These are phyloP conservation scores for Exophiala calicioides DNA, from an alignment of 2,329 filamentous ascomycete genomes.

Conservation along the genomic window DNA sequence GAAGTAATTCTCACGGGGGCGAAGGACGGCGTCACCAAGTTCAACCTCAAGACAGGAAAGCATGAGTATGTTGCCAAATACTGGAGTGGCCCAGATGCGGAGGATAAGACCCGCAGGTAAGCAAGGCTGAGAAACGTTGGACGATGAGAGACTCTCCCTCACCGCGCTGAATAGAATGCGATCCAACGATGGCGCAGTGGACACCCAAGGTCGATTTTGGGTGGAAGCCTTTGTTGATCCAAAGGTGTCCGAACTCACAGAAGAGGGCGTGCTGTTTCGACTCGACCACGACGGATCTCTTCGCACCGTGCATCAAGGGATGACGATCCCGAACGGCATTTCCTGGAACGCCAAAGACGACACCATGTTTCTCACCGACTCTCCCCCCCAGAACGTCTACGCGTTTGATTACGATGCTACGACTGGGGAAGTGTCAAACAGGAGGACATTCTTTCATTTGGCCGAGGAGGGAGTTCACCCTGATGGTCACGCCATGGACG, in stretches of 20 bases:
- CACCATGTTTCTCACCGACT: conserved; percentile 82
- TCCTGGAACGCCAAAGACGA: conserved; percentile 74
- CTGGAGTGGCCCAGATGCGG: conserved; percentile 54
- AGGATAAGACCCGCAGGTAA: conserved; percentile 50
- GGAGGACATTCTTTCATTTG: conserved; percentile 72
- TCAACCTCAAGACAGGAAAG: conserved; percentile 63
- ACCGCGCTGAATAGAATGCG: conserved; percentile 47
- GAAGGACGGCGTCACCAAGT: conserved; percentile 78
- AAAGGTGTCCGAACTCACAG: conserved; percentile 54
- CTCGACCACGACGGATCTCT: conserved; percentile 64
- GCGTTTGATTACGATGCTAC: conserved; percentile 70
- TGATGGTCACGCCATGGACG: conserved; percentile 83
- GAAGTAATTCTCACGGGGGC: conserved; percentile 73
- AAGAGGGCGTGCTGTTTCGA: conserved; percentile 69
- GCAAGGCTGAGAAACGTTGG: conserved; percentile 15
- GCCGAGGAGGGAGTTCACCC: conserved; percentile 63
- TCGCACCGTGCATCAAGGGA: conserved; percentile 60
- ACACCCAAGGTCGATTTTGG: conserved; percentile 81
- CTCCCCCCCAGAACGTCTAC: conserved; percentile 68
- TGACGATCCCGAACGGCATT: conserved; percentile 82
- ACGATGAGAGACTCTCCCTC: conserved; percentile 4
- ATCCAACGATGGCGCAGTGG: conserved; percentile 79
- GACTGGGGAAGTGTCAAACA: conserved; percentile 67
- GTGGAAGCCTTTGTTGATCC: conserved; percentile 85
- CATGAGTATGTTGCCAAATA: conserved; percentile 59